phyloP scores from a whole-genome alignment of 139 green algal genomes.

The Chlorella ohadii region DNA sequence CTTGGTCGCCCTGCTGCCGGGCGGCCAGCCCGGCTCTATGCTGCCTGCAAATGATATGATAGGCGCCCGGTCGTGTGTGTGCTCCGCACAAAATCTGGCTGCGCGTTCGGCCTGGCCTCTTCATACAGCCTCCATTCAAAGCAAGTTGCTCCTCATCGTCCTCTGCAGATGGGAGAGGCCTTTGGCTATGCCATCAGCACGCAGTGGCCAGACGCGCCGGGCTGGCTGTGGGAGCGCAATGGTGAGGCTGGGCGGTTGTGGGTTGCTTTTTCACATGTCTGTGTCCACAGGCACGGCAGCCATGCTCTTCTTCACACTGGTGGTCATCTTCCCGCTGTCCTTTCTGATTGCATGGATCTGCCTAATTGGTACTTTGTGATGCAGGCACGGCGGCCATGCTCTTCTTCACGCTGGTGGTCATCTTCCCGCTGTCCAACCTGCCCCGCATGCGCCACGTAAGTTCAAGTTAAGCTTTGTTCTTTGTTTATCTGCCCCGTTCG shows the following conservation, averaged over 20 bases:
- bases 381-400: constrained; percentile 21
- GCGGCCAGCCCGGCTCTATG: too few relatives aligned
- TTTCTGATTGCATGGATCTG: too few relatives aligned
- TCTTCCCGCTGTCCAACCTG: constrained; percentile 34
- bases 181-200: background rate
- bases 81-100: too few relatives aligned
- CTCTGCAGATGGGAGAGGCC: constrained; percentile 21
- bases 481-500: too few relatives aligned
- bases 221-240: constrained; percentile 13
- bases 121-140: too few relatives aligned
- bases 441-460: constrained; percentile 13
- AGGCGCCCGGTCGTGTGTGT: too few relatives aligned
- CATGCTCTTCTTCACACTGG: constrained; percentile 35
- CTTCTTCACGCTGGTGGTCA: constrained; percentile 34
- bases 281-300: constrained; percentile 9
- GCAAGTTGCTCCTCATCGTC: too few relatives aligned
- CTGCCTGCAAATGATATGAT: too few relatives aligned
- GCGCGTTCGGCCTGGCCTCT: too few relatives aligned
- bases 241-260: background rate
- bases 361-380: background rate
- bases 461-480: too few relatives aligned
- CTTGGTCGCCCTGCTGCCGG: too few relatives aligned
- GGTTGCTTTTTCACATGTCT: too few relatives aligned
- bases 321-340: constrained; percentile 32
- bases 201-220: constrained; percentile 15